Base-by-base conservation (phyloP, 2,329 filamentous ascomycete genomes). In the Nakataea oryzae region DNA sequence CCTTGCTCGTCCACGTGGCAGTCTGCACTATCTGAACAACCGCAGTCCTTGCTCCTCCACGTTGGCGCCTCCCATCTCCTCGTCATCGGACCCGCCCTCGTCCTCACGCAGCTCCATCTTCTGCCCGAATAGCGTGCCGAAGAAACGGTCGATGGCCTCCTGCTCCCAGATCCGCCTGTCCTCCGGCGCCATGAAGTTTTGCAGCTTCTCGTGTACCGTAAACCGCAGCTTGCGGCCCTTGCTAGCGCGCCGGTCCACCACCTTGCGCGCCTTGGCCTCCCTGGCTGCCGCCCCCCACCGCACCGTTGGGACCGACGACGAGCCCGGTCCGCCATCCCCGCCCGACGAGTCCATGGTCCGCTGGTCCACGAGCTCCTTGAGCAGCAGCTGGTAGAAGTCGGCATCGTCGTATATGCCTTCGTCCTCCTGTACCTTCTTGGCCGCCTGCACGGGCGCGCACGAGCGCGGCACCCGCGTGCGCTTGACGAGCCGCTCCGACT, bases 131-230 rank as follows among this genome's bases (percentile, higher is more conserved):
- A 93, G 74, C 29, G 87, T 88, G 17, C 86, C 86, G 71, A 93
- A 93, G 73, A 93, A 85, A 63, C 85, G 76, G 68, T 95, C 90
- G 63, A 91, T 85, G 62, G 93, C 91, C 64, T 85, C 82, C 67
- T 88, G 86, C 65, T 90, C 89, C 95, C 95, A 99, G 21, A 74
- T 75, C 3, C 88, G 82, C 61, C 90, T 81, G 72, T 96, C 90
- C 73, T 97, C 91, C 0, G 92, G 87, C 13, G 93, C 93, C 92
- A 97, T 97, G 71, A 97, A 97, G 74, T 97, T 97, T 77, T 96
- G 91, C 70, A 99, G 75, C 79, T 97, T 97, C 78, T 97, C 93
- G 71, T 97, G 93, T 57, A 97, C 91, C 21, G 90, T 95, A 75
- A 93, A 99, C 54, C 91, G 83, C 82, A 99, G 84, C 78, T 97